Evolutionary conservation across 2,329 filamentous ascomycete species (phyloP), one percentile per base, ranked within the genome.

Genomic region (Fusarium gaditjirri): DNA sequence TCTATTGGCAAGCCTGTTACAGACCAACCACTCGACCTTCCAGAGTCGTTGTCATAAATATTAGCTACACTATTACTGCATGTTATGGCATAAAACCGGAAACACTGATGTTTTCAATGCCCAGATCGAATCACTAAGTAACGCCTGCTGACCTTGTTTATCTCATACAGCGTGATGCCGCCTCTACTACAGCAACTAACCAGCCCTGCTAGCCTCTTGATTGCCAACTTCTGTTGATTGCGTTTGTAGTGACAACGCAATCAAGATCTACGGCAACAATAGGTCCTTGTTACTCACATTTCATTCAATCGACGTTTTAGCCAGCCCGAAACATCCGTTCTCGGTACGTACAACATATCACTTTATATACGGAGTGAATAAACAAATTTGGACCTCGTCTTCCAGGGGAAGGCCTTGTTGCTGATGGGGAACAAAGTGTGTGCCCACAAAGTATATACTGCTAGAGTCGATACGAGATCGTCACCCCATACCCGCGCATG

Each of bases 401-500:
- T 62, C 65, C 62, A 67, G 64, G 64, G 64, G 23, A 42, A 33
- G 29, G 38, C 29, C 29, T 67, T 33, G 64, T 42, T 47, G 46
- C 62, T 54, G 46, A 47, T 35, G 62, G 31, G 46, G 52, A 47
- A 57, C 19, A 39, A 53, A 27, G 49, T 53, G 23, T n/a, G 59
- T 59, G 46, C 46, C 64, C 64, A 67, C 62, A 39, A 60, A 46
- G 75, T 75, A 77, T 43, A 61, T 65, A n/a, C 54, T 78, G 77
- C 75, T 79, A 78, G 73, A 55, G 70, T 59, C 65, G 71, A 78
- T 79, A 78, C 77, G 78, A 78, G 78, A 72, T 71, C 70, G 57
- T 61, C 56, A 68, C 59, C 75, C 71, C 64, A 65, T 69, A 62
- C 36, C 55, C 29, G 46, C 38, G 59, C 62, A 43, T 49, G 57